Conservation (phyloP, 305 asterid genomes). For the Ilex paraguariensis region DNA sequence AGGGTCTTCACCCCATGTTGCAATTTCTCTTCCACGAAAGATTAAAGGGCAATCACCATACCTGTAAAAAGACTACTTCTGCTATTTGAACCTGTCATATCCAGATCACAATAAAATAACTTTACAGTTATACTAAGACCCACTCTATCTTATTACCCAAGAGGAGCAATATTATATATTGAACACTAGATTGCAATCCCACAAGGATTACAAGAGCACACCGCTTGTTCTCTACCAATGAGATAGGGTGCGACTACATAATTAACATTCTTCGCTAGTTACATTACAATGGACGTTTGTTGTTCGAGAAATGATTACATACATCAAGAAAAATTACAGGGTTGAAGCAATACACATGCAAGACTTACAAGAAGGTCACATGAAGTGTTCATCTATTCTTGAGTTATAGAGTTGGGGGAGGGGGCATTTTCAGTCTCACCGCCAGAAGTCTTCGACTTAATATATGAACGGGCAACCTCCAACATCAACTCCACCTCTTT, state of each 20-base stretch:
- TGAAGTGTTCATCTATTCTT: slow-evolving; percentile 22
- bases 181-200: neutral
- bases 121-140: no score
- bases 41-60: no score
- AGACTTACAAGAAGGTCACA: neutral
- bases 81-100: no score
- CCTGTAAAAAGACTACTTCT: no score
- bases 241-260: slow-evolving; percentile 25
- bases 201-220: slow-evolving; percentile 16
- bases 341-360: neutral
- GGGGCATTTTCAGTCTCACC: slow-evolving; percentile 20
- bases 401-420: slow-evolving; percentile 16
- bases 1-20: no score
- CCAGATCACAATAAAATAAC: no score
- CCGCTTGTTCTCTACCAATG: slow-evolving; percentile 24
- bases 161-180: neutral
- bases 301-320: neutral
- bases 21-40: no score
- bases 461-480: slow-evolving; percentile 64
- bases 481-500: slow-evolving; percentile 68
- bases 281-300: neutral
- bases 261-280: neutral
- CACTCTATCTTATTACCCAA: no score
- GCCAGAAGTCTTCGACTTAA: slow-evolving; percentile 40
- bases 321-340: slow-evolving; percentile 1